Conservation (phyloP, 2,329 filamentous ascomycete genomes). For the Aspergillus texensis region DNA sequence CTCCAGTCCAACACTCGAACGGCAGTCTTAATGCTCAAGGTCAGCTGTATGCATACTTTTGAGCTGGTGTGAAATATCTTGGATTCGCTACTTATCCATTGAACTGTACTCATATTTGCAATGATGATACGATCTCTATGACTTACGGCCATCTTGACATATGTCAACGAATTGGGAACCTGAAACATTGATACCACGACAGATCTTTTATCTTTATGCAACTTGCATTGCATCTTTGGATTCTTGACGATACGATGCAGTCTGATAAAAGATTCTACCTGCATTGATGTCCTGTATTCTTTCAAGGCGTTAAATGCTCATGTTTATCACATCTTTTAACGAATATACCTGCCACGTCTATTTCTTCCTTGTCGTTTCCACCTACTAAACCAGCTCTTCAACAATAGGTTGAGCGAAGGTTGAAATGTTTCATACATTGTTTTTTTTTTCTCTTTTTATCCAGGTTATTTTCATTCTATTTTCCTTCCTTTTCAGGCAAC, state of each 20-base stretch:
- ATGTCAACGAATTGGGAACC: conserved; percentile 30
- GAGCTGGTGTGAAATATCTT: conserved; percentile 22
- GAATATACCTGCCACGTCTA: conserved; percentile 10
- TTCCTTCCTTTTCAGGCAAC: background rate
- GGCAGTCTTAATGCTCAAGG: conserved; percentile 30
- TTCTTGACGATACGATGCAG: conserved; percentile 24
- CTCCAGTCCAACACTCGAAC: conserved; percentile 32
- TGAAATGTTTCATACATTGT: conserved; percentile 16
- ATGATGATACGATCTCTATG: conserved; percentile 42
- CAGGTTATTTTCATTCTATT: conserved; percentile 1
- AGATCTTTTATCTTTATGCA: conserved; percentile 28
- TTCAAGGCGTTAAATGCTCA: conserved; percentile 20
- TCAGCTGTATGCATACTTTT: conserved; percentile 39
- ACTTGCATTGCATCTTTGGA: conserved; percentile 23
- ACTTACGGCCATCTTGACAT: conserved; percentile 30
- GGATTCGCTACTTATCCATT: conserved; percentile 24
- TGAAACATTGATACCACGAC: conserved; percentile 26
- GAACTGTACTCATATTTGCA: conserved; percentile 42
- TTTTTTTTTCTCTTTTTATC: conserved; percentile 7
- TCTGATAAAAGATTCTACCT: conserved; percentile 16
- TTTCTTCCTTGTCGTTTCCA: conserved; percentile 11
- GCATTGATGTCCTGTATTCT: conserved; percentile 27
- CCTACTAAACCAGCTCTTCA: background rate
- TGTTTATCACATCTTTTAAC: conserved; percentile 15
- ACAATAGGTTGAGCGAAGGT: conserved; percentile 1